Conservation (phyloP, 192 early-diverging fungal species). For the Allomyces javanicus region DNA sequence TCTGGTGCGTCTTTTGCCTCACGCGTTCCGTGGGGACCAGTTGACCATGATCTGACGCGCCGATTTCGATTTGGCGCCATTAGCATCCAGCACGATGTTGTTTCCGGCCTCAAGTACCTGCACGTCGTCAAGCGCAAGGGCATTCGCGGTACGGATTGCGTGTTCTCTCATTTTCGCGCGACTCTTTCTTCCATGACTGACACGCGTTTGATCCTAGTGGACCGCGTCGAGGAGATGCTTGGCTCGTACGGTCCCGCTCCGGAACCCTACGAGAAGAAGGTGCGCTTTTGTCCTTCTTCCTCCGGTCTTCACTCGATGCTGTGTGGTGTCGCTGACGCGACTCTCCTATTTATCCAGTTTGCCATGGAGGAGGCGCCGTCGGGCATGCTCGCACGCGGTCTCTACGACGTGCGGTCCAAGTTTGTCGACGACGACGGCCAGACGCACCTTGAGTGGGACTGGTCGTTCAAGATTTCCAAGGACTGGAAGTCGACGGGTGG, state of each 20-base stretch:
- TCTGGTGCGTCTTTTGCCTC: slow-evolving; percentile 30
- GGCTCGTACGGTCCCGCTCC: slow-evolving; percentile 77
- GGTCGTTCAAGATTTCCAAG: slow-evolving; percentile 79
- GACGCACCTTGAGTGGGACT: slow-evolving; percentile 61
- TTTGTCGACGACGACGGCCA: slow-evolving; percentile 85
- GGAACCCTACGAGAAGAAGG: slow-evolving; percentile 64
- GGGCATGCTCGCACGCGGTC: slow-evolving; percentile 79
- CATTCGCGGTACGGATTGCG: slow-evolving; percentile 25
- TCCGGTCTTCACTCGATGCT: background rate
- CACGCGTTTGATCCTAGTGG: slow-evolving; percentile 26
- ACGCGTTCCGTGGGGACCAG: too few species aligned
- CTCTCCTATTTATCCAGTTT: slow-evolving; percentile 25
- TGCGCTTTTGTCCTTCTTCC: slow-evolving; percentile 3
- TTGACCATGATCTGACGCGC: background rate
- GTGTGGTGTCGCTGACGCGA: too few species aligned
- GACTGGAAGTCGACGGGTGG: slow-evolving; percentile 44
- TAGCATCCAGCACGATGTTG: slow-evolving; percentile 81
- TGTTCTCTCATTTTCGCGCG: background rate
- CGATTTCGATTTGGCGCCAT: background rate
- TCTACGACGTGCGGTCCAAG: slow-evolving; percentile 63
- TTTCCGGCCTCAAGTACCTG: slow-evolving; percentile 85
- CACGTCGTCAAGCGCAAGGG: slow-evolving; percentile 78
- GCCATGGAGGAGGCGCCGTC: slow-evolving; percentile 66
- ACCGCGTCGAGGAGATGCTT: slow-evolving; percentile 88
- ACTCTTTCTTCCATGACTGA: background rate